Conservation (phyloP, 2,329 filamentous ascomycete species). For the Pseudocercospora musae region DNA sequence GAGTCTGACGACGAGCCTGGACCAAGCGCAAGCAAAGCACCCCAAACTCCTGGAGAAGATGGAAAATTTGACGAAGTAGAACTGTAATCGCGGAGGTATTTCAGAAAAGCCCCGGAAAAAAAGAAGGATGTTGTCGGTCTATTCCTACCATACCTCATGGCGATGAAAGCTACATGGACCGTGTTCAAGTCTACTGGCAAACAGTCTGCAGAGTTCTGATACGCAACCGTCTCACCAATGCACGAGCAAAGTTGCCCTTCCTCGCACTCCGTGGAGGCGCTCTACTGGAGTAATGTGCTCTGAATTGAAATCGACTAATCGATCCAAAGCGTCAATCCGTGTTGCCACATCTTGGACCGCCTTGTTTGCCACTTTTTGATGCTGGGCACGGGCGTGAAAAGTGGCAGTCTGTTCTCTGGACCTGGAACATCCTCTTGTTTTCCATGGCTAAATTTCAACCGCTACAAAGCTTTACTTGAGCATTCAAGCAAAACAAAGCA, state of each 20-base stretch:
- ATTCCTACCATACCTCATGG: neutral
- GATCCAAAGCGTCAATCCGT: neutral
- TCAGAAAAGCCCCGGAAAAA: neutral
- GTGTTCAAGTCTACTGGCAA: neutral
- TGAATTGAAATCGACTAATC: neutral
- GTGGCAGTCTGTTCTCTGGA: neutral
- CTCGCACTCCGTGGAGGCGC: neutral
- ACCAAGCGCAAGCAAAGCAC: neutral
- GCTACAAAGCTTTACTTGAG: too few relatives aligned
- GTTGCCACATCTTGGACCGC: neutral
- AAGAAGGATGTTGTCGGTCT: neutral
- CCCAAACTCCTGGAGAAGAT: constrained; percentile 21
- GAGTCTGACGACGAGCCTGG: constrained; percentile 14
- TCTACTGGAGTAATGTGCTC: neutral
- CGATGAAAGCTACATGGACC: neutral
- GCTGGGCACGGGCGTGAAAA: neutral
- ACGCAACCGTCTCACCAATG: neutral
- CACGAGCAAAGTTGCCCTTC: neutral
- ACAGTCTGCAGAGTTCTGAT: neutral
- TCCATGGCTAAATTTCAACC: neutral
- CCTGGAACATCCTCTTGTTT: neutral
- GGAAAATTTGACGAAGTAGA: constrained; percentile 32
- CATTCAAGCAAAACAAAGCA: neutral
- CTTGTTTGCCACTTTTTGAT: neutral
- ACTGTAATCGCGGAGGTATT: constrained; percentile 5